Evolutionary conservation across 192 early-diverging fungal species (phyloP), one percentile per base, ranked within the genome.

Genomic region (Geosiphon pyriformis): DNA sequence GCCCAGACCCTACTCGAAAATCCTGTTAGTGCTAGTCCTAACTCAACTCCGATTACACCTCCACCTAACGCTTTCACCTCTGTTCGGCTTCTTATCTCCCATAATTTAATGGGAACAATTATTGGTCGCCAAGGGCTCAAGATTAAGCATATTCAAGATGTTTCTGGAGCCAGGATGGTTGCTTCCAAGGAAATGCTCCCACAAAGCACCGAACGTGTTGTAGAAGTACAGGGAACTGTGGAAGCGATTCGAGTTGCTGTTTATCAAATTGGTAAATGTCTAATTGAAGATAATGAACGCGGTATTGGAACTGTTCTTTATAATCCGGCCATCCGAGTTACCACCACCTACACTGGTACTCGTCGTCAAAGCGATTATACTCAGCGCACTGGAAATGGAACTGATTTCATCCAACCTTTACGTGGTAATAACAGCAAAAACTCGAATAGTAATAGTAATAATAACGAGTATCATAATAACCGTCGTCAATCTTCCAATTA

Each of bases 121-220:
- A 96, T 98, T 77, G 96, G 96, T 35, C 92, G 94, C 67, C 87
- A 87, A 72, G 95, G 95, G 53, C 70, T 82, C 62, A 93, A 92
- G 79, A 97, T 98, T 75, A 96, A 94, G 81, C 90, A 94, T 70
- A 91, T 98, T 59, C 95, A 97, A 79, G 91, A 95, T 49, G 75
- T 82, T 17, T 93, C 92, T n/a, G 85, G 88, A 34, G 91, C 90
- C 10, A 87, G 88, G 35, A 84, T 98, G 77, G 86, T 85, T 30
- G 90, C 95, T 4, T 85, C 89, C 60, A 94, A 96, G 74, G 91
- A 95, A 65, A 89, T 93, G 79, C 78, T 98, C 26, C 94, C 94
- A 29, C 88, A 93, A 72, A 90, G 87, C 15, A 98, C 94, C 18
- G 96, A 98, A 78, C 90, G 96, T 54, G 81, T 94, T 35, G 85